These are phyloP conservation scores for Cladosporium oxysporum DNA, from an alignment of 2,329 filamentous ascomycete species.

Conservation along the genomic window DNA sequence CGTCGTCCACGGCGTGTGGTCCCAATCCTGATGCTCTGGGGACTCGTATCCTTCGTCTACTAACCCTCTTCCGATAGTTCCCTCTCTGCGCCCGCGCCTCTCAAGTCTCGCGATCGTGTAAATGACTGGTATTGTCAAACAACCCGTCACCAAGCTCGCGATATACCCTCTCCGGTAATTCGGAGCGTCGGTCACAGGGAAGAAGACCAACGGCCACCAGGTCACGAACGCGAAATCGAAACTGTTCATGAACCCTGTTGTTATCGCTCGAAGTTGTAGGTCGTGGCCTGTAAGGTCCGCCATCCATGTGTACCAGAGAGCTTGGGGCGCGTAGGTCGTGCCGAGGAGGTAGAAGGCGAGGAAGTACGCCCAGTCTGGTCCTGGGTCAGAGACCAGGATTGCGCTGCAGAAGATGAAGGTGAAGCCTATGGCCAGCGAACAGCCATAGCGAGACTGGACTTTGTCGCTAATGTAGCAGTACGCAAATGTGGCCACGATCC, in stretches of 20 bases:
- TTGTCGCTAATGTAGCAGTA: slow-evolving; percentile 47
- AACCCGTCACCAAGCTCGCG: neutral
- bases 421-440: slow-evolving; percentile 45
- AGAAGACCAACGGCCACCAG: neutral
- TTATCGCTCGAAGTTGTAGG: slow-evolving; percentile 47
- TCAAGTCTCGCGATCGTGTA: neutral
- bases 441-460: slow-evolving; percentile 48
- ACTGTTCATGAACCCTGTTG: slow-evolving; percentile 32
- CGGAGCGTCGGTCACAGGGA: neutral
- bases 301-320: slow-evolving; percentile 53
- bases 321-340: slow-evolving; percentile 49
- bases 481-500: slow-evolving; percentile 45
- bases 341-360: slow-evolving; percentile 50
- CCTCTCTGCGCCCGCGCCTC: neutral
- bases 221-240: neutral
- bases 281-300: slow-evolving; percentile 46
- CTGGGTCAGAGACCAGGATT: slow-evolving; percentile 40
- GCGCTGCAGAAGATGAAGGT: slow-evolving; percentile 47
- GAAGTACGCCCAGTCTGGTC: slow-evolving; percentile 42
- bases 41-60: neutral
- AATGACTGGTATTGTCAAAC: neutral
- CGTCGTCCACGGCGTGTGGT: neutral
- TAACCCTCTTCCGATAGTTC: neutral
- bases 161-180: neutral
- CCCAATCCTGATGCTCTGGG: neutral